phyloP scores from a whole-genome alignment of 768 basidiomycete species.

The Lentinus brumalis region DNA sequence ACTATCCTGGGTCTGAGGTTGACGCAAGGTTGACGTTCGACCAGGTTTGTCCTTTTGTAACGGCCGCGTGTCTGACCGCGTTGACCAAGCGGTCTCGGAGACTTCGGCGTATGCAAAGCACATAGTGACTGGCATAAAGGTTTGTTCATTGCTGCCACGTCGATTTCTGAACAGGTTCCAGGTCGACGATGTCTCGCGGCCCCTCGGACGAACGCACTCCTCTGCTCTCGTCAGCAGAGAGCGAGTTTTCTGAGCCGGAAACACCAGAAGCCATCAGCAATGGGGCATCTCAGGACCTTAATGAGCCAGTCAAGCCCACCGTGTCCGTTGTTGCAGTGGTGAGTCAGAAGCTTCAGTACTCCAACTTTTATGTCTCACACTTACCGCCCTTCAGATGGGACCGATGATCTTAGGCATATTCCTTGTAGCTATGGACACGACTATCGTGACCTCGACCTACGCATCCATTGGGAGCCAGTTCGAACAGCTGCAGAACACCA shows the following conservation, averaged over 20 bases:
- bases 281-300: neutral
- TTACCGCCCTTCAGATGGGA: constrained; percentile 22
- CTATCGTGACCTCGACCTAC: constrained; percentile 36
- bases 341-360: neutral
- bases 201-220: constrained; percentile 1
- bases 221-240: neutral
- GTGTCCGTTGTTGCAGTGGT: constrained; percentile 18
- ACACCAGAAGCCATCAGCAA: neutral
- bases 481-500: constrained; percentile 62
- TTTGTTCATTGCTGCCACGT: too few relatives aligned
- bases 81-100: too few relatives aligned
- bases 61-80: too few relatives aligned
- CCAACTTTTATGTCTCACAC: neutral
- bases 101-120: too few relatives aligned
- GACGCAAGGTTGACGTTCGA: too few relatives aligned
- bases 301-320: constrained; percentile 8
- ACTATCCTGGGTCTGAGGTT: too few relatives aligned
- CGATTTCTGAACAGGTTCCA: neutral
- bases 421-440: constrained; percentile 36
- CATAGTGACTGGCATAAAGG: too few relatives aligned
- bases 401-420: constrained; percentile 35
- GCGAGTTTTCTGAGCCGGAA: neutral
- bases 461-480: constrained; percentile 47
- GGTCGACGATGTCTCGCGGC: neutral
- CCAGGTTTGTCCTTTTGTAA: too few relatives aligned